Evolutionary conservation across 345 rosid species (phyloP).

Genomic region (Dipteronia dyeriana): DNA sequence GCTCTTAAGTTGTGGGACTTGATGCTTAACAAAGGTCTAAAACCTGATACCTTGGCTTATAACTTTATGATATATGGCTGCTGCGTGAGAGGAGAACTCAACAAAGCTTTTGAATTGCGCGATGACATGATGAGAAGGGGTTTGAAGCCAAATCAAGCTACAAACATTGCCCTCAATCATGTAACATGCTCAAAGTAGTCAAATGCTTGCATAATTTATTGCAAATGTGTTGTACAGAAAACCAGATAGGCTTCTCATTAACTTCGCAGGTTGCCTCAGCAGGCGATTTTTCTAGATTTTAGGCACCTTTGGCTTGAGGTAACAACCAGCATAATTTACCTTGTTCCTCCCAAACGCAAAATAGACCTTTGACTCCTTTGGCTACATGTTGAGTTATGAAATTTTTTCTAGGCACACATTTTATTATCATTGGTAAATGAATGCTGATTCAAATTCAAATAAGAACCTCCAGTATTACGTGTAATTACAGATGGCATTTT

Average conservation of each 20-base stretch:
- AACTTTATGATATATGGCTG: slow-evolving; percentile 68
- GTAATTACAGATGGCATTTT: too few species aligned
- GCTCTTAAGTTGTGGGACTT: slow-evolving; percentile 70
- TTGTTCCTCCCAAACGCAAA: too few species aligned
- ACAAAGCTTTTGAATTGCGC: slow-evolving; percentile 60
- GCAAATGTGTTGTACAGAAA: background rate
- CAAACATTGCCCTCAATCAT: slow-evolving; percentile 21
- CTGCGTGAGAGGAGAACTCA: slow-evolving; percentile 56
- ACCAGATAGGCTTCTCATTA: background rate
- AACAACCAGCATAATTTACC: background rate
- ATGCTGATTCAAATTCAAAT: background rate
- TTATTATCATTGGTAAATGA: background rate
- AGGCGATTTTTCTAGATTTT: background rate
- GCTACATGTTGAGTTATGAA: background rate
- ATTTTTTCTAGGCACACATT: background rate
- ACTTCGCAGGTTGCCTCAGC: background rate
- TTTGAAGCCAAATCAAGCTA: slow-evolving; percentile 34
- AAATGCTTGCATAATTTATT: background rate
- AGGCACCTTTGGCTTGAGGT: background rate
- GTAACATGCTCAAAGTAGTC: slow-evolving; percentile 16
- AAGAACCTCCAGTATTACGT: too few species aligned
- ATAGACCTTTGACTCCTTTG: background rate
- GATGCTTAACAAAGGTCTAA: slow-evolving; percentile 64
- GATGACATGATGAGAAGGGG: slow-evolving; percentile 74
- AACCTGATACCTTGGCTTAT: slow-evolving; percentile 73